Evolutionary conservation across 129 eudicot genomes (phyloP), one percentile per base, ranked within the genome.

Genomic region (Centella asiatica): DNA sequence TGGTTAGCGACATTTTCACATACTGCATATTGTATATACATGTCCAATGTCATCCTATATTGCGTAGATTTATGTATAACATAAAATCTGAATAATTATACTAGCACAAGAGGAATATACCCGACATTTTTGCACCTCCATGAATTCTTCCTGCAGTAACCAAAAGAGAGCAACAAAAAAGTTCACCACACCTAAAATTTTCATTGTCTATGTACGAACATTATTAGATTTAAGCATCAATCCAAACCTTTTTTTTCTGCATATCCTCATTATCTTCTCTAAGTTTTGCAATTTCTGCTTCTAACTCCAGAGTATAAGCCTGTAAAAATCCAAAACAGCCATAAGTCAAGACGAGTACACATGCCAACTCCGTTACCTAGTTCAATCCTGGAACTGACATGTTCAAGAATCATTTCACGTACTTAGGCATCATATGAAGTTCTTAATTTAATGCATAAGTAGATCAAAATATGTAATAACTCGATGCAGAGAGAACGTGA

Each of bases 301-400:
- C 97, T 80, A 89, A 65, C 64, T 89, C 97, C 64, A 85, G 73
- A 59, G 95, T 89, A 58, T 89, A 89, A 17, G 97, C 97, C 97
- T 89, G 72, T 14, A 32, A 29, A 44, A 64, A 32, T 15, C 28
- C 49, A 45, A 32, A 36, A 62, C n/a, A n/a, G n/a, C n/a, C n/a
- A n/a, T n/a, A n/a, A n/a, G n/a, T n/a, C n/a, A n/a, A n/a, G n/a
- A n/a, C n/a, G n/a, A n/a, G n/a, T n/a, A n/a, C n/a, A n/a, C n/a
- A n/a, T n/a, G n/a, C n/a, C n/a, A n/a, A n/a, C n/a, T n/a, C n/a
- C n/a, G n/a, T n/a, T n/a, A n/a, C n/a, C n/a, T n/a, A n/a, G n/a
- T n/a, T n/a, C n/a, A n/a, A n/a, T n/a, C n/a, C n/a, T n/a, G n/a
- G n/a, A n/a, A n/a, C n/a, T 37, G 8, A 7, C 12, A 37, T 37